These are phyloP conservation scores for Aspergillus luchuensis DNA, from an alignment of 2,329 filamentous ascomycete species.

Conservation along the genomic window DNA sequence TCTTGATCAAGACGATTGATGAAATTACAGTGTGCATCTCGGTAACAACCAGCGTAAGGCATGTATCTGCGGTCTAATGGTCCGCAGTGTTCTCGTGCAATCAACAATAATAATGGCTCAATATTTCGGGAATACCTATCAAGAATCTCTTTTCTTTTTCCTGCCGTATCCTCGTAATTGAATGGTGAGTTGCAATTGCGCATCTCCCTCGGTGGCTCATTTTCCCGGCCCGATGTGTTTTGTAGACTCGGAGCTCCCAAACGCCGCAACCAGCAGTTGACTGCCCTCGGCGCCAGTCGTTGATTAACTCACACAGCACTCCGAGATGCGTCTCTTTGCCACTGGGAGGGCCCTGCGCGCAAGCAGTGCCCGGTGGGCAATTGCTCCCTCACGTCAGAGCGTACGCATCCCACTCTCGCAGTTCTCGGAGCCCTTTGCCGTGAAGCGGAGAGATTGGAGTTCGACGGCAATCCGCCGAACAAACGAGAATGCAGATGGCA, in stretches of 20 bases:
- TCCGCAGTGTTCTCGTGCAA: too few species aligned
- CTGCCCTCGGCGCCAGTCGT: not conserved
- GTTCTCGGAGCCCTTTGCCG: conserved; percentile 18
- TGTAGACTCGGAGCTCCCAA: not conserved
- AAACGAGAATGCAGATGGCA: conserved; percentile 17
- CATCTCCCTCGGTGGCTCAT: conserved; percentile 2
- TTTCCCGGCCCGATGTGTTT: conserved; percentile 6
- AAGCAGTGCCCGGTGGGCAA: conserved; percentile 38
- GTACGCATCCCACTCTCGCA: conserved; percentile 25
- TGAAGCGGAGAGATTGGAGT: conserved; percentile 33
- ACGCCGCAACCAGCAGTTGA: not conserved
- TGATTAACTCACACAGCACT: conserved; percentile 1
- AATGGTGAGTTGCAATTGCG: not conserved
- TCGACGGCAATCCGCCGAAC: conserved; percentile 34
- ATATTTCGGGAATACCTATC: too few species aligned
- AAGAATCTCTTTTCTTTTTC: too few species aligned
- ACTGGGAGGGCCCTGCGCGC: conserved; percentile 43
- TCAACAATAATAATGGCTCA: too few species aligned
- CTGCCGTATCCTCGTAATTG: too few species aligned
- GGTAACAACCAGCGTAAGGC: not conserved
- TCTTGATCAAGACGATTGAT: not conserved
- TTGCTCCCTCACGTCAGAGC: conserved; percentile 28
- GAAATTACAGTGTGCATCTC: not conserved
- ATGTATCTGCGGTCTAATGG: not conserved
- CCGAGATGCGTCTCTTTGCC: conserved; percentile 41